Evolutionary conservation across 179 eudicot species (phyloP).

Genomic region (Gypsophila paniculata): DNA sequence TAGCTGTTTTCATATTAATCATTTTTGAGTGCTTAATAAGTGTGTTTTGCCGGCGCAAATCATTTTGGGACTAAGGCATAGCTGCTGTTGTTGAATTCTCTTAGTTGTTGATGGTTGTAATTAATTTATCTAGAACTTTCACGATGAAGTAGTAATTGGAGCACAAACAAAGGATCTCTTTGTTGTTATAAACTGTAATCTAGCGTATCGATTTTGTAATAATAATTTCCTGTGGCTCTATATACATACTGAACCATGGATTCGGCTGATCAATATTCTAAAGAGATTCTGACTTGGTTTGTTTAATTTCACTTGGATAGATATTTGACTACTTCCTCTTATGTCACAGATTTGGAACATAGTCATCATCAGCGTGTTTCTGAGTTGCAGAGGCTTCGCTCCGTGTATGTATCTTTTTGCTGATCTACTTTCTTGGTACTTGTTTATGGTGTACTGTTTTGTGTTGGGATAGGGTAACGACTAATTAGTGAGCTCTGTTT

Average conservation of each 20-base stretch:
- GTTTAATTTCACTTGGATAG: conserved; percentile 6
- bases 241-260: background rate
- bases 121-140: background rate
- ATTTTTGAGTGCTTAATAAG: background rate
- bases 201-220: background rate
- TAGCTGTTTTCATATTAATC: conserved; percentile 4
- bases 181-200: background rate
- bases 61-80: background rate
- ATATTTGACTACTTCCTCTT: conserved; percentile 15
- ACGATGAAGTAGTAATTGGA: background rate
- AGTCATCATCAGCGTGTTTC: conserved; percentile 92
- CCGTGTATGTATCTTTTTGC: conserved; percentile 55
- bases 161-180: background rate
- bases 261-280: background rate
- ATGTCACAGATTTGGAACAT: conserved; percentile 61
- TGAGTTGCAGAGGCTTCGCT: conserved; percentile 94
- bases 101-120: background rate
- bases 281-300: background rate
- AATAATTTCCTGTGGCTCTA: background rate
- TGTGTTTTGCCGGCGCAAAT: background rate
- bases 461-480: conserved; percentile 2
- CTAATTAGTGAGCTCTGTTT: background rate
- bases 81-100: background rate
- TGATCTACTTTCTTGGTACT: background rate
- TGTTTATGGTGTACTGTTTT: background rate